Base-by-base conservation (phyloP, 768 basidiomycete genomes). In the Gelatoporia subvermispora region DNA sequence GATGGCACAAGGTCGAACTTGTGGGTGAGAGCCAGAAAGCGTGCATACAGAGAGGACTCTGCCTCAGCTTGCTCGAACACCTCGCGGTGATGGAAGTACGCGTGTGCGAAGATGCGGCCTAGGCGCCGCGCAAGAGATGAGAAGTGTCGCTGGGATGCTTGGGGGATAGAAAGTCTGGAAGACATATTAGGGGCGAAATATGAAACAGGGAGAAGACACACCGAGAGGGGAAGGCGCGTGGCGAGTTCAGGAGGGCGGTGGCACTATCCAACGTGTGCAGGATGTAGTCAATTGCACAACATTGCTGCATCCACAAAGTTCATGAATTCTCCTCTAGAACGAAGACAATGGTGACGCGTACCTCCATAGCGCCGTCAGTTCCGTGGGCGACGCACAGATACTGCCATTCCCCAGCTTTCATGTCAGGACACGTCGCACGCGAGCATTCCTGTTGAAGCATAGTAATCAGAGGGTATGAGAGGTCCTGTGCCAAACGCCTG, bases 371-470 rank as follows among this genome's bases (percentile, higher is more conserved):
- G 9, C 85, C 85, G 49, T 89, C 88, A 59, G 84, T 89, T 18
- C 90, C 92, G 66, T 97, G 93, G 0, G 93, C 94, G 35, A 94
- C 93, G 57, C 95, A 98, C 5, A 97, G 71, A 67, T 96, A 98
- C 23, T 91, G 75, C 95, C 95, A 97, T 72, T 97, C 92, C 47
- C 90, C 91, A n/a, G 94, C 93, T 66, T 94, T 94, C 95, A 99
- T 99, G 68, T 95, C 86, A 1, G 93, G 91, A 72, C 95, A 99
- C 9, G 85, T 80, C 31, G 76, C 68, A 35, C 89, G 81, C 11
- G 85, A 90, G 63, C 94, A 98, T 64, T 91, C 89, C 57, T 85
- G 82, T 62, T 93, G 91, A 35, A 93, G 70, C 62, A 81, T 83
- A 1, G 86, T 88, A 40, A 94, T 88, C 36, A 93, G 74, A 4